Evolutionary conservation across 208 protist species (phyloP), one percentile per base, ranked within the genome.

Genomic region (Crithidia fasciculata): DNA sequence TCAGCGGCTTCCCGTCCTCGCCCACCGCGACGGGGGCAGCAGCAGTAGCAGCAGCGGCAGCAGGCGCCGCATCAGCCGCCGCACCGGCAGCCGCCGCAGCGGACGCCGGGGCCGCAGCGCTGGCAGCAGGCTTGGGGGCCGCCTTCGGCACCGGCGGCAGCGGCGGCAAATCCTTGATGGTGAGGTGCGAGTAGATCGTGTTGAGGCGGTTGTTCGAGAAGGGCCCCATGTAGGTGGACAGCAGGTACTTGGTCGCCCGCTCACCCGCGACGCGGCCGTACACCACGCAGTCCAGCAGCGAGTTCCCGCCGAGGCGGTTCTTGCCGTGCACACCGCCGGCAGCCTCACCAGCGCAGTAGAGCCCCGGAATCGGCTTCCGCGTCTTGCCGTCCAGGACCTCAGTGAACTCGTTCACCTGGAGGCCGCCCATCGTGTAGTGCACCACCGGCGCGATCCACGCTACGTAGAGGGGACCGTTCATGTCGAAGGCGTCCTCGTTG

Each of bases 371-470:
- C 28, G 83, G 59, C 43, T 74, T 82, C 19, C 59, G 55, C 41
- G 81, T 74, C 59, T 73, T 65, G 41, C 39, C 69, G 43, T 81
- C 62, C 0, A 99, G 80, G 44, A 98, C 88, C 60, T 85, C 70
- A 8, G 80, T 84, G 12, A 87, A 45, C 18, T 70, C 36, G 76
- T 94, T 90, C 45, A 98, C 89, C 5, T 64, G 37, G 18, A 98
- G 37, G 50, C 97, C 98, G 55, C 98, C 98, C 97, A 99, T 98
- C 18, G 89, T 98, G 88, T 99, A 99, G 86, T 99, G 98, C 72
- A 99, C 83, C 15, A 89, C 84, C 16, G 98, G 98, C 28, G 93
- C 96, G 52, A 98, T 84, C 43, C 82, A 72, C 45, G 89, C 86
- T 28, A 90, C 88, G 79, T 97, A 84, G 36, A 89, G 76, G 2